Evolutionary conservation across 495 filamentous ascomycete species (phyloP).

Genomic region (Evansstolkia leycettana): DNA sequence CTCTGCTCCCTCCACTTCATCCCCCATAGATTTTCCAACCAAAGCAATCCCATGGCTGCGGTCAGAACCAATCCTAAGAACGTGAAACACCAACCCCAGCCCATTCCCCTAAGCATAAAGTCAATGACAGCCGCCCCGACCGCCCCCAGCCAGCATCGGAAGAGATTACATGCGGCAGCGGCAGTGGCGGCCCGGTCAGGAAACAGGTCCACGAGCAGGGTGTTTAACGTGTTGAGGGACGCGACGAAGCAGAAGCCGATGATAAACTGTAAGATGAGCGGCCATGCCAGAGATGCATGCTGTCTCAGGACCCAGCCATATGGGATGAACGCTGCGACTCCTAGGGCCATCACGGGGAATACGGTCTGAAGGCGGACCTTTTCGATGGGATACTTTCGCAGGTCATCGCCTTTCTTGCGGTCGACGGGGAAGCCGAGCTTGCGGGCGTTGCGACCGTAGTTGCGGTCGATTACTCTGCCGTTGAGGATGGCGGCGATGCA

Average conservation of each 20-base stretch:
- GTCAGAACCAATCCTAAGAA: slow-evolving; percentile 24
- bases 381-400: slow-evolving; percentile 48
- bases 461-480: slow-evolving; percentile 43
- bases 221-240: slow-evolving; percentile 25
- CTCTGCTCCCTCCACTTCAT: slow-evolving; percentile 30
- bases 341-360: slow-evolving; percentile 31
- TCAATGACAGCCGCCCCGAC: slow-evolving; percentile 45
- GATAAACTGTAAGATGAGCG: slow-evolving; percentile 43
- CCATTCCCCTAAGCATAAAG: slow-evolving; percentile 48
- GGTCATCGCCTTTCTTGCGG: slow-evolving; percentile 32
- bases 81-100: slow-evolving; percentile 50
- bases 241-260: slow-evolving; percentile 40
- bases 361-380: slow-evolving; percentile 38
- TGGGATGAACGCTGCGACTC: slow-evolving; percentile 26
- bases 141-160: slow-evolving; percentile 51
- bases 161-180: slow-evolving; percentile 55
- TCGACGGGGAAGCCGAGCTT: slow-evolving; percentile 35
- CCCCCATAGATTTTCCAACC: slow-evolving; percentile 20
- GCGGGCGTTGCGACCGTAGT: slow-evolving; percentile 41
- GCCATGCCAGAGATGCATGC: slow-evolving; percentile 32
- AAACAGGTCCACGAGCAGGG: slow-evolving; percentile 50
- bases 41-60: slow-evolving; percentile 19
- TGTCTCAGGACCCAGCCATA: slow-evolving; percentile 48
- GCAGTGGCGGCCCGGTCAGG: slow-evolving; percentile 43
- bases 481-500: slow-evolving; percentile 41